Percentiles rank a stretch among this genome's conserved stretches.
Conservation (phyloP, 306 rosid species). For the Cicer pinnatifidum region DNA sequence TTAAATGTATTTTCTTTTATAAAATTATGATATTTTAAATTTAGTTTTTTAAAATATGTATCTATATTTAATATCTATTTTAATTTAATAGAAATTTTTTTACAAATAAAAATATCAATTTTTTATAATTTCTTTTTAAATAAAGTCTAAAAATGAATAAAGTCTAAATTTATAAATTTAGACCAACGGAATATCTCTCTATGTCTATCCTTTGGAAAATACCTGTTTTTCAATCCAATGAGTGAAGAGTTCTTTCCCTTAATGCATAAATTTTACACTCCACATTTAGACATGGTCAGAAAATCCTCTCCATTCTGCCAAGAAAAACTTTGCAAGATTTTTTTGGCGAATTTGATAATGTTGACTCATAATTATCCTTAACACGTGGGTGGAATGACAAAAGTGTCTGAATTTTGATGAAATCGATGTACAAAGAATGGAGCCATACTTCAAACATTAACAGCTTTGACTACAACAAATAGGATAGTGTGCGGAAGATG, state of each 20-base stretch:
- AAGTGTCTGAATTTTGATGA: slow-evolving; percentile 38
- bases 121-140: too few relatives aligned
- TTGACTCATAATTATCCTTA: not conserved
- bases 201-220: slow-evolving; percentile 8
- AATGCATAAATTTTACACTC: not conserved
- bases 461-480: slow-evolving; percentile 36
- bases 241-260: not conserved
- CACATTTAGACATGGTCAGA: slow-evolving; percentile 13
- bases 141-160: too few relatives aligned
- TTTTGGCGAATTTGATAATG: not conserved
- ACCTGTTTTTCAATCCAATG: slow-evolving; percentile 24
- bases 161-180: too few relatives aligned
- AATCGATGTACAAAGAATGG: slow-evolving; percentile 37
- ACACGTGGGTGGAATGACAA: slow-evolving; percentile 43
- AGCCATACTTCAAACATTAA: slow-evolving; percentile 1
- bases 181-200: slow-evolving; percentile 12
- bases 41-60: not conserved
- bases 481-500: not conserved
- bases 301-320: slow-evolving; percentile 30
- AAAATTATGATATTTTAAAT: not conserved
- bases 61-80: slow-evolving; percentile 17
- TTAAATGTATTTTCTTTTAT: too few relatives aligned
- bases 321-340: slow-evolving; percentile 5
- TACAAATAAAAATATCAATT: too few relatives aligned
- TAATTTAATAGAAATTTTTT: not conserved